Conservation (phyloP, 495 filamentous ascomycete genomes). For the Talaromyces proteolyticus region DNA sequence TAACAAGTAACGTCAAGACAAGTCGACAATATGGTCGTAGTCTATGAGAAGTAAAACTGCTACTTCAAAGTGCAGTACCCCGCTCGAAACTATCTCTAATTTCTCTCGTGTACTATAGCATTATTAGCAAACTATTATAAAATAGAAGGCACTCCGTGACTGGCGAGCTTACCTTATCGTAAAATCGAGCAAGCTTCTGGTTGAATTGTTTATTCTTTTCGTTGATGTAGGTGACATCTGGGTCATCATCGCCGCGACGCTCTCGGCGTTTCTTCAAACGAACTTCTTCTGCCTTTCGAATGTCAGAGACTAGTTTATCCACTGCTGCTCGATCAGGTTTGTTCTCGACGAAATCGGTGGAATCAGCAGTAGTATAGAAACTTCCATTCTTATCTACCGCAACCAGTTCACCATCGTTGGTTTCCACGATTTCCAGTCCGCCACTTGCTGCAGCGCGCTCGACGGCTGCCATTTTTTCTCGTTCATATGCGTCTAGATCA, state of each 20-base stretch:
- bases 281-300: slow-evolving; percentile 83
- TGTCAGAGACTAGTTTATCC: slow-evolving; percentile 78
- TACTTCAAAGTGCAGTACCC: slow-evolving; percentile 67
- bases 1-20: background rate
- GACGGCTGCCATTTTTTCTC: slow-evolving; percentile 76
- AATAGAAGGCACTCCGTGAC: background rate
- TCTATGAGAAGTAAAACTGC: background rate
- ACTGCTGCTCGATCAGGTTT: slow-evolving; percentile 87
- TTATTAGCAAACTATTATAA: slow-evolving; percentile 22
- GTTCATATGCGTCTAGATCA: slow-evolving; percentile 76
- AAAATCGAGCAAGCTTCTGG: slow-evolving; percentile 89
- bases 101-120: slow-evolving; percentile 76
- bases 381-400: slow-evolving; percentile 85
- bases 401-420: slow-evolving; percentile 86
- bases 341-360: slow-evolving; percentile 72
- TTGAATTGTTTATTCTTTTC: slow-evolving; percentile 99
- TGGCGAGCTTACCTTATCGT: slow-evolving; percentile 69
- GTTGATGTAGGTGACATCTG: slow-evolving; percentile 97
- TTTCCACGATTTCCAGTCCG: slow-evolving; percentile 88
- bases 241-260: slow-evolving; percentile 67
- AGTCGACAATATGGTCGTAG: background rate
- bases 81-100: slow-evolving; percentile 98
- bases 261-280: slow-evolving; percentile 79
- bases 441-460: slow-evolving; percentile 75
- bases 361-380: slow-evolving; percentile 85